Evolutionary conservation across 768 basidiomycete species (phyloP), one percentile per base, ranked within the genome.

Genomic region (Leucocoprinus birnbaumii): DNA sequence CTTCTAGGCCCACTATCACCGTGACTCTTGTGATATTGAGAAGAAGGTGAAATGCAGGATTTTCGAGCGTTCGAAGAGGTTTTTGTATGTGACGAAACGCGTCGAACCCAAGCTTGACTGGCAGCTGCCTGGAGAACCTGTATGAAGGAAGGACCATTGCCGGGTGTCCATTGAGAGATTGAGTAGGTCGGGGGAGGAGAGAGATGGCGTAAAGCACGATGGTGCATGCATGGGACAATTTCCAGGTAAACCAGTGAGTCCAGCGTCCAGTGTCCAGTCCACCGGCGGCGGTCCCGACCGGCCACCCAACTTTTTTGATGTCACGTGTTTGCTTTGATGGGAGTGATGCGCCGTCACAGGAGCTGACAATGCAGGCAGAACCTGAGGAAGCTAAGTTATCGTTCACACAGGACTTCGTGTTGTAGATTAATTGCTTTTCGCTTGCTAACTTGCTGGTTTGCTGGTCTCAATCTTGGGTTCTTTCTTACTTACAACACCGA

Each of bases 151-250:
- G 65, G 58, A n/a, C 61, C 53, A 47, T 45, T 57, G 46, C 62
- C 57, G 48, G 58, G 47, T 21, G 58, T 59, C 47, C 58, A 49
- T 51, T 61, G 59, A 48, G 61, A 48, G 43, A 58, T 51, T 48
- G 60, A 59, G 50, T 60, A 31, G 19, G 50, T 26, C 22, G 65
- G 56, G 44, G 63, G 58, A 31, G 60, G 53, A 45, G 61, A 63
- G 63, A 71, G 58, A 55, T 71, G 68, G 64, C 73, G 69, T 66
- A 74, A 60, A 58, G 65, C 71, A 65, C 73, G 72, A 70, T 73
- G 67, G 73, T 71, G 77, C 78, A 80, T 79, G 75, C 79, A 79
- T 78, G 70, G 69, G 70, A 69, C 62, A 24, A 41, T 58, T 55
- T 55, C 44, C 37, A 44, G 52, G 55, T 55, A 59, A 56, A 49